Conservation (phyloP, 805 yeast species). For the Myxozyma mucilagina region DNA sequence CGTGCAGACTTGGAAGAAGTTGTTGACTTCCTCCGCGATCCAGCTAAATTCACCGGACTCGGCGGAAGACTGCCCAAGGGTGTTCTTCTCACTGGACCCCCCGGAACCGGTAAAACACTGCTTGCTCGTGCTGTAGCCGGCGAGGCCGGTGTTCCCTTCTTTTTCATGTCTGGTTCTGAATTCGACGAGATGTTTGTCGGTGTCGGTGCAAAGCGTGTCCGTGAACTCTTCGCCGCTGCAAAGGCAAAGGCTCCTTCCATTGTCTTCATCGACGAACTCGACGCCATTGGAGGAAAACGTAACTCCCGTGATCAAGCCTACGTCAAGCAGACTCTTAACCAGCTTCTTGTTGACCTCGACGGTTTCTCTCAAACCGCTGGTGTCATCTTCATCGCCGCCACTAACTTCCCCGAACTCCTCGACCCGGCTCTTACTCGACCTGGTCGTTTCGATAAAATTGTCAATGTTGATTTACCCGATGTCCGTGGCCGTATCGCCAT, state of each 20-base stretch:
- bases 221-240: conserved; percentile 92
- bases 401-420: conserved; percentile 94
- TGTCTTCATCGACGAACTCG: conserved; percentile 94
- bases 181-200: conserved; percentile 98
- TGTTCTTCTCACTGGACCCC: conserved; percentile 94
- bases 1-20: conserved; percentile 95
- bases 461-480: conserved; percentile 93
- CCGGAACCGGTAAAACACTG: conserved; percentile 97
- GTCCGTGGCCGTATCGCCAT: conserved; percentile 96
- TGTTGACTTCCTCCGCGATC: conserved; percentile 96
- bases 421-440: conserved; percentile 98
- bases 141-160: conserved; percentile 98
- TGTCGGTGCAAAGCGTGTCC: conserved; percentile 96
- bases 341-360: conserved; percentile 90
- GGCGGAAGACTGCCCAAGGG: conserved; percentile 99
- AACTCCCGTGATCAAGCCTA: conserved; percentile 98
- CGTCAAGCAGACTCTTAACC: conserved; percentile 96
- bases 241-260: conserved; percentile 95
- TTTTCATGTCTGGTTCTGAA: conserved; percentile 97
- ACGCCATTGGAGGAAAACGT: conserved; percentile 97
- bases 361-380: conserved; percentile 85
- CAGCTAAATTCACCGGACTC: conserved; percentile 90
- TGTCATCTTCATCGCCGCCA: conserved; percentile 94
- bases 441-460: conserved; percentile 95
- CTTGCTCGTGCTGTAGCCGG: conserved; percentile 98